Evolutionary conservation across 495 filamentous ascomycete genomes (phyloP).

Genomic region (Thermothielavioides terrestris): DNA sequence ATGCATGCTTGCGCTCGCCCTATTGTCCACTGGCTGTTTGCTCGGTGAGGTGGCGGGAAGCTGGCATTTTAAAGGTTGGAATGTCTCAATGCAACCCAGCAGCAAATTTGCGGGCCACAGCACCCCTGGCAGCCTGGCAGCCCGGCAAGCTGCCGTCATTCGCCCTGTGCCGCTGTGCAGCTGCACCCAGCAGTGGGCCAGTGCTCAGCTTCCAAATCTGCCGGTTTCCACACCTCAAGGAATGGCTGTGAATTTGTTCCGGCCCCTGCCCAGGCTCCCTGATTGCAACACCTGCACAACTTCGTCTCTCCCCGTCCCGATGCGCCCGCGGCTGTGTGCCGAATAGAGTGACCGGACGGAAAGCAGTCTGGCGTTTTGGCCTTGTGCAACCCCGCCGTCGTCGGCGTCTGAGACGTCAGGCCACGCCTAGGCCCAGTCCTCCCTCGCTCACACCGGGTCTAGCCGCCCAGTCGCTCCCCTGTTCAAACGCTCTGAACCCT

Average conservation of each 20-base stretch:
- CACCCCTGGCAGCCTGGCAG: conserved; percentile 10
- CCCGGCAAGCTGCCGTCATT: conserved; percentile 9
- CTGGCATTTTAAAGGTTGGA: neutral
- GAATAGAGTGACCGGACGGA: neutral
- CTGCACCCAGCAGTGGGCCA: conserved; percentile 15
- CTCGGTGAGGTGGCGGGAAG: neutral
- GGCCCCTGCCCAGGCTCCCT: conserved; percentile 1
- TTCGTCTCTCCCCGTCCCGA: conserved; percentile 1
- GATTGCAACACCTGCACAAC: conserved; percentile 4
- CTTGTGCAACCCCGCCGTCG: neutral
- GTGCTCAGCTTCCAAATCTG: conserved; percentile 26
- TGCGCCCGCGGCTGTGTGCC: neutral
- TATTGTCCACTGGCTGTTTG: neutral
- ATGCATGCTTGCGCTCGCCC: too few relatives aligned
- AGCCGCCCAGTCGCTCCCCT: conserved; percentile 7
- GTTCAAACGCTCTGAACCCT: too few relatives aligned
- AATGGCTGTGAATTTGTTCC: conserved; percentile 26
- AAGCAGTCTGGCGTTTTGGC: neutral
- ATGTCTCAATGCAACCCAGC: neutral
- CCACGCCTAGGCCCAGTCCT: neutral
- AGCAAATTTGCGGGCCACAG: conserved; percentile 8
- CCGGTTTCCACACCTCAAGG: conserved; percentile 34
- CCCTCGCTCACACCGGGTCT: conserved; percentile 4
- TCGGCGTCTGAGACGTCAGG: conserved; percentile 1
- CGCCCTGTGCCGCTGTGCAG: conserved; percentile 15